phyloP scores from a whole-genome alignment of 2,329 filamentous ascomycete genomes.

The Diaporthe vaccinii region DNA sequence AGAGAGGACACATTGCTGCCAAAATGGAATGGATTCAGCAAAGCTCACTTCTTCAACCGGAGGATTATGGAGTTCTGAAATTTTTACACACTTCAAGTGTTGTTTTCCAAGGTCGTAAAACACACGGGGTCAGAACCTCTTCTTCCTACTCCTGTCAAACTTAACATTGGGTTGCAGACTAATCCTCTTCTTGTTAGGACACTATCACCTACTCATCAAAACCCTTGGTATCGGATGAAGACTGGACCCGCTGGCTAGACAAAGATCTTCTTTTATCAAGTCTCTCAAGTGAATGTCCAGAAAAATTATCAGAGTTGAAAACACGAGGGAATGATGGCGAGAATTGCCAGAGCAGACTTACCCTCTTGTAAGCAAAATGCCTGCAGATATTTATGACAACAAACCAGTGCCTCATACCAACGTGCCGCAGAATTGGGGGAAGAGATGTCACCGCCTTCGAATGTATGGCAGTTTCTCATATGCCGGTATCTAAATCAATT shows the following conservation, averaged over 20 bases:
- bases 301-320: background rate
- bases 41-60: background rate
- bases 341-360: background rate
- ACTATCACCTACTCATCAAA: background rate
- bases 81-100: background rate
- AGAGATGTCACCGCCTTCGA: background rate
- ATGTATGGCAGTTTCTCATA: background rate
- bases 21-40: background rate
- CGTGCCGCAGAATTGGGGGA: background rate
- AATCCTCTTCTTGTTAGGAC: background rate
- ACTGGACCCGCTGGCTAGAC: constrained; percentile 1
- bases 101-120: background rate
- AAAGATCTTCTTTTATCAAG: background rate
- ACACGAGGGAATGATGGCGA: background rate
- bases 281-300: background rate
- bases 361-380: background rate
- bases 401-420: background rate
- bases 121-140: background rate
- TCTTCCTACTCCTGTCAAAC: too few relatives aligned
- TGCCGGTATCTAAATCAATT: background rate
- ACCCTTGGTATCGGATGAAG: background rate
- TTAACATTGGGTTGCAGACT: background rate
- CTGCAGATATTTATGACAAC: too few relatives aligned
- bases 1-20: background rate
- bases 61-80: background rate